A percentile compares a stretch with the other conserved stretches of the same genome.
Conservation (phyloP, 2,329 filamentous ascomycete genomes). For the Ophiostoma tasmaniense region DNA sequence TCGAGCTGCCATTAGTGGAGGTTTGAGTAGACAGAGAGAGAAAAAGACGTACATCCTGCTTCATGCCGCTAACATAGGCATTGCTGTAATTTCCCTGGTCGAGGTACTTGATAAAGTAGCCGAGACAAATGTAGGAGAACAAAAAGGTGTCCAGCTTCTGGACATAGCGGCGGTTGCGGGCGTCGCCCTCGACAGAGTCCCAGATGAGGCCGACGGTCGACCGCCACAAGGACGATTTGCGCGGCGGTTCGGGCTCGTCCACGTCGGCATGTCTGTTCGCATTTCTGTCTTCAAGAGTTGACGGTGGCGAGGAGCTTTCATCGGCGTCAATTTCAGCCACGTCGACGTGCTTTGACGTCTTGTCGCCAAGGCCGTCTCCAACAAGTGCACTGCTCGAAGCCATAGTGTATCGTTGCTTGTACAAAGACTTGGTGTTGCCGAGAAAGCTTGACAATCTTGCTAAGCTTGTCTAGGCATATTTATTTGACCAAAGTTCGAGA, state of each 20-base stretch:
- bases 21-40: background rate
- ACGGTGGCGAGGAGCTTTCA: background rate
- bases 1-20: conserved; percentile 24
- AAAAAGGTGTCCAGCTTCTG: conserved; percentile 17
- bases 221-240: conserved; percentile 15
- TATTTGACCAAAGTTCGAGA: background rate
- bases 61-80: conserved; percentile 33
- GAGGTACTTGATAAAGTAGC: conserved; percentile 46
- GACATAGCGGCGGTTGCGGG: conserved; percentile 16
- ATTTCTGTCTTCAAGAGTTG: background rate
- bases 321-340: background rate
- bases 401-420: background rate
- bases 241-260: background rate
- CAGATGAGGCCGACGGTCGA: conserved; percentile 14
- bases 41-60: conserved; percentile 15
- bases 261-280: background rate
- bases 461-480: background rate
- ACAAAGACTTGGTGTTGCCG: background rate
- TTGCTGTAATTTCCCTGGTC: conserved; percentile 29
- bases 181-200: conserved; percentile 19
- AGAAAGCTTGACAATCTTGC: background rate
- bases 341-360: background rate
- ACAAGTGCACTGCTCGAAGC: background rate
- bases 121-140: conserved; percentile 35
- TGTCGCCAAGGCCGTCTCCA: background rate